phyloP scores from a whole-genome alignment of 2,329 filamentous ascomycete genomes.

The Alternaria ventricosa region DNA sequence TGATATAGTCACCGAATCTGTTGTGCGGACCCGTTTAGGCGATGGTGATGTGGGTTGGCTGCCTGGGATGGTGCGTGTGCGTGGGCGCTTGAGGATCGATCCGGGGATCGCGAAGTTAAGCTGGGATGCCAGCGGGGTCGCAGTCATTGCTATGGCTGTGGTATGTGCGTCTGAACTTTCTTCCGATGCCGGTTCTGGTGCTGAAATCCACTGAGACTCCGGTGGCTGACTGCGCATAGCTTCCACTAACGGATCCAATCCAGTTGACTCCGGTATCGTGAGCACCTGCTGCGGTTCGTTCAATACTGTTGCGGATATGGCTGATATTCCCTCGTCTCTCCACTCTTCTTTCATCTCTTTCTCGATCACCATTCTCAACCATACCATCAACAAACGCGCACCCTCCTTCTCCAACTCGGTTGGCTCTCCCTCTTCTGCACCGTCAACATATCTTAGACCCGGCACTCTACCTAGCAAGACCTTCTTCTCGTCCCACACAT shows the following conservation, averaged over 20 bases:
- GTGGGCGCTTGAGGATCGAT: slow-evolving; percentile 17
- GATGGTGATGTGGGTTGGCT: background rate
- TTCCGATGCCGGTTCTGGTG: background rate
- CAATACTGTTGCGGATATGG: background rate
- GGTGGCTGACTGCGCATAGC: background rate
- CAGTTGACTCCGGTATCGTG: background rate
- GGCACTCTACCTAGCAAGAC: slow-evolving; percentile 13
- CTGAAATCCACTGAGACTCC: background rate
- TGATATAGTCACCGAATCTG: slow-evolving; percentile 12
- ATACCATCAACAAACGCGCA: slow-evolving; percentile 2
- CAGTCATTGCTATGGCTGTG: background rate
- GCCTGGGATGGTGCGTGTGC: background rate
- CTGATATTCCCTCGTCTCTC: background rate
- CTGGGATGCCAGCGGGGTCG: background rate
- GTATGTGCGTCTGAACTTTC: background rate
- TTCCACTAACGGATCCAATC: background rate
- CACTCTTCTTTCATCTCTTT: slow-evolving; percentile 1
- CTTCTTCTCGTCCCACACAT: slow-evolving; percentile 13
- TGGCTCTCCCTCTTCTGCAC: slow-evolving; percentile 7
- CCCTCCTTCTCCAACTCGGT: slow-evolving; percentile 11
- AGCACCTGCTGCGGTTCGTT: background rate
- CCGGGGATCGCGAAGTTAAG: background rate
- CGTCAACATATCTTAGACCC: slow-evolving; percentile 9
- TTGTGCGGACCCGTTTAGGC: slow-evolving; percentile 17
- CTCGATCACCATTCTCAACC: slow-evolving; percentile 2